These are phyloP conservation scores for Coemansia sp. DNA, from an alignment of 192 early-diverging fungal genomes.

Conservation along the genomic window DNA sequence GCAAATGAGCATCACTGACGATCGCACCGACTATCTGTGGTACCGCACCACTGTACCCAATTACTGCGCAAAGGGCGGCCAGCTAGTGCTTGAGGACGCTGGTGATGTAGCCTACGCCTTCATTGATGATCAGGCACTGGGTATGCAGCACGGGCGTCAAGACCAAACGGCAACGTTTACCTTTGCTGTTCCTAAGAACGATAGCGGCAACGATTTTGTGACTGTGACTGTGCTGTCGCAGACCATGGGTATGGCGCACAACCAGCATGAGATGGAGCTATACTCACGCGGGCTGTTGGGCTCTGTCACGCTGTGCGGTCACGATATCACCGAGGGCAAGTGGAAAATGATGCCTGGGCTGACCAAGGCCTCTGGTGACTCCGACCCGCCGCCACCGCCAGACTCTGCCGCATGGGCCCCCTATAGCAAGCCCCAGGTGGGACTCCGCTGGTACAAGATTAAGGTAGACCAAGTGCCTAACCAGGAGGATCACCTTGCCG, in stretches of 20 bases:
- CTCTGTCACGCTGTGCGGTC: constrained; percentile 25
- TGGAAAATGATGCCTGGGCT: constrained; percentile 29
- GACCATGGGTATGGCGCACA: constrained; percentile 52
- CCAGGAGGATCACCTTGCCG: constrained; percentile 12
- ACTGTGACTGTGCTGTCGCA: constrained; percentile 30
- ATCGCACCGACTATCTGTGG: constrained; percentile 49
- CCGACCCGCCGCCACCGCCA: not conserved
- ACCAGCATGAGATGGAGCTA: constrained; percentile 35
- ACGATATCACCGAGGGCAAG: constrained; percentile 26
- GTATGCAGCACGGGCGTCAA: constrained; percentile 24
- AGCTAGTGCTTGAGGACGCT: constrained; percentile 32
- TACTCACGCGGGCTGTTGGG: constrained; percentile 42
- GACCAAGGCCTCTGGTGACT: not conserved
- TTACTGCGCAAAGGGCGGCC: not conserved
- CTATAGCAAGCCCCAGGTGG: not conserved
- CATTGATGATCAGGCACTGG: constrained; percentile 16
- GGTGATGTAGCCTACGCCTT: constrained; percentile 39
- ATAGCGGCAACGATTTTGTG: not conserved
- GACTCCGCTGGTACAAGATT: constrained; percentile 33
- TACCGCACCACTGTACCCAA: constrained; percentile 34
- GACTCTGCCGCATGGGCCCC: not conserved
- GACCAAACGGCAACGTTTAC: constrained; percentile 28
- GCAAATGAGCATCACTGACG: constrained; percentile 40
- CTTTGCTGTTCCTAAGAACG: constrained; percentile 8
- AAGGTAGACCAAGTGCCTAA: constrained; percentile 9